phyloP scores from a whole-genome alignment of 1,139 yeast species.

The Hyphopichia buzzinii region DNA sequence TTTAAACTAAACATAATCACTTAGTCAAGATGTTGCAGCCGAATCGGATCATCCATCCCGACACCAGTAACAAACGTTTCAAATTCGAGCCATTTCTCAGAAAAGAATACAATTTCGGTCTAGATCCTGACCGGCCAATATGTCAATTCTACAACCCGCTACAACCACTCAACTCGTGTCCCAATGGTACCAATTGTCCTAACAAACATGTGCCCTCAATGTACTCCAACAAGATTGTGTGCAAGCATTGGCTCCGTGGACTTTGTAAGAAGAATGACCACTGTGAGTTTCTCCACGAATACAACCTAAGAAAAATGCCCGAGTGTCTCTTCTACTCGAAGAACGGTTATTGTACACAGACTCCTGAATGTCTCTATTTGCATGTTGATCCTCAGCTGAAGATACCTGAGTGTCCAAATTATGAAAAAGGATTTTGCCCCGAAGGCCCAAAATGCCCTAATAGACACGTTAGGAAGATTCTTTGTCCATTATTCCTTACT shows the following conservation, averaged over 20 bases:
- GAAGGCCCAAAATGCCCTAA: constrained; percentile 85
- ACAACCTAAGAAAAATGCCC: constrained; percentile 92
- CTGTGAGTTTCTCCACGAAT: constrained; percentile 95
- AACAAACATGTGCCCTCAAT: constrained; percentile 84
- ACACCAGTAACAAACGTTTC: constrained; percentile 48
- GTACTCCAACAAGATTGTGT: constrained; percentile 80
- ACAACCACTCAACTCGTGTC: constrained; percentile 65
- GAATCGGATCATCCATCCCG: constrained; percentile 44
- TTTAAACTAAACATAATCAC: too few species aligned
- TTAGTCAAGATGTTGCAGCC: constrained; percentile 30
- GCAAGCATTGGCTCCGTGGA: constrained; percentile 98
- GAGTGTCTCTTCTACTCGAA: constrained; percentile 87
- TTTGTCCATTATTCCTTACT: constrained; percentile 81
- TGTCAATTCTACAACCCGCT: constrained; percentile 72
- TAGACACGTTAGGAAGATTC: constrained; percentile 72
- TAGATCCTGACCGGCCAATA: constrained; percentile 87
- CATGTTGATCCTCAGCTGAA: constrained; percentile 90
- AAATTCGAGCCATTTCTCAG: constrained; percentile 83
- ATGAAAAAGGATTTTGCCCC: constrained; percentile 87
- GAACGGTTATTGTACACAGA: constrained; percentile 91
- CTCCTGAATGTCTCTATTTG: constrained; percentile 89
- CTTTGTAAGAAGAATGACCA: constrained; percentile 95
- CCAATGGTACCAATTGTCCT: constrained; percentile 80
- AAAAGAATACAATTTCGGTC: constrained; percentile 76
- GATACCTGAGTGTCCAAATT: constrained; percentile 83